Base-by-base conservation (phyloP, 2,329 filamentous ascomycete genomes). In the Pestalotiopsis sp. region DNA sequence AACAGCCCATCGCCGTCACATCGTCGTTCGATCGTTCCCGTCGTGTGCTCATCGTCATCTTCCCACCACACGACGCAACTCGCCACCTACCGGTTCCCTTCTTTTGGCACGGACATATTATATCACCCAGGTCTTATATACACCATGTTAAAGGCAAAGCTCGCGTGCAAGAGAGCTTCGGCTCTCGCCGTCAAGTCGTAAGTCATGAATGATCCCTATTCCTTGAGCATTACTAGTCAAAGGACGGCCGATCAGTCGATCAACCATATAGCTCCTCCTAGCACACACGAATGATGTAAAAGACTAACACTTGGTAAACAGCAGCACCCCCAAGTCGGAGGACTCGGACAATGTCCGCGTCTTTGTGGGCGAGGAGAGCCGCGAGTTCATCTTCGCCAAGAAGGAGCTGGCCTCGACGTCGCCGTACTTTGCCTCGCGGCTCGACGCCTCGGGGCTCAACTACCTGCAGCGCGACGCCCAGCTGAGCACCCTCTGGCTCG, bases 301-400 rank as follows among this genome's bases (percentile, higher is more conserved):
- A 64, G 22, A 26, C 56, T 64, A 59, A 67, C 55, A 35, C 11
- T 22, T 13, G 64, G 55, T 26, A 13, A 52, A 55, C 40, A 60
- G 69, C 40, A 75, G 70, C 30, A 67, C 71, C 66, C 64, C 66
- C 26, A 70, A 71, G 4, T 70, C 73, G 39, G 72, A 75, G 52
- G 71, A 69, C 26, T 70, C 73, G 40, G 72, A 75, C 55, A 71
- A 69, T 26, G 74, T 78, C 48, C 75, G 73, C 26, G 68, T 80
- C 24, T 52, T 78, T 24, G 76, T 80, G 52, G 78, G 78, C 2
- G 66, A 72, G 11, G 71, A 74, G 39, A 64, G 72, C 57, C 64
- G 71, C 24, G 73, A 75, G 55, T 78, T 78, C 65, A 61, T 72
- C 57, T 72, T 80, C 14, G 70, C 78, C 55, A 75, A 73, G 64